A percentile compares a stretch with the other conserved stretches of the same genome.
These are phyloP conservation scores for Monosporascus sp. DNA, from an alignment of 2,329 filamentous ascomycete genomes.

Conservation along the genomic window DNA sequence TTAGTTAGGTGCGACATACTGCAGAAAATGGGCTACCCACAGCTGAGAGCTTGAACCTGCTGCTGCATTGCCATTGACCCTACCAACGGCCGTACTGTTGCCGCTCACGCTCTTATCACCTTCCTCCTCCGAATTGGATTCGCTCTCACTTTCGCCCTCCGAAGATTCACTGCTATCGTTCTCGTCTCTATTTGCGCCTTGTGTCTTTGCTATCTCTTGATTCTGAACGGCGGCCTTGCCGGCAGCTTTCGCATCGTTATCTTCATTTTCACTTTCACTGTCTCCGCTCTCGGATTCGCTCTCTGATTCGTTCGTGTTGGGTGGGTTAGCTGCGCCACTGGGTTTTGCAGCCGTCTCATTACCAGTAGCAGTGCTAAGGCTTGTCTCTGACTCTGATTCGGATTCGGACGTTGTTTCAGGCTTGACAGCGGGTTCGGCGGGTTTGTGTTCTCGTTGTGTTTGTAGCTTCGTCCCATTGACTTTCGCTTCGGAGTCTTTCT, in stretches of 20 bases:
- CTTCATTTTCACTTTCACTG: constrained; percentile 30
- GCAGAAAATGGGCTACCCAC: constrained; percentile 11
- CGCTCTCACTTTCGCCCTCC: constrained; percentile 7
- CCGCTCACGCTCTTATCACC: constrained; percentile 1
- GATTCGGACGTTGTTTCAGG: constrained; percentile 7
- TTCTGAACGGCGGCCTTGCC: neutral
- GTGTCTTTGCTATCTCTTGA: neutral
- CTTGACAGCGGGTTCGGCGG: constrained; percentile 6
- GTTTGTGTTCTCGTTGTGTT: constrained; percentile 15
- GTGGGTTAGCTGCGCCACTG: constrained; percentile 17
- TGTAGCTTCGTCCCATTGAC: constrained; percentile 13
- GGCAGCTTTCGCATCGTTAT: constrained; percentile 23
- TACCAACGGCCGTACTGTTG: constrained; percentile 12
- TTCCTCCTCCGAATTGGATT: neutral
- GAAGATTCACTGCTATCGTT: constrained; percentile 5
- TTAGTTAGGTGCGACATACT: neutral
- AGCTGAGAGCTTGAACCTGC: constrained; percentile 12
- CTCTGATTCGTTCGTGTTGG: constrained; percentile 9
- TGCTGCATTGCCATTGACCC: constrained; percentile 10
- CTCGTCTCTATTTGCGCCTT: constrained; percentile 2
- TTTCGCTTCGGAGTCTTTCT: constrained; percentile 18
- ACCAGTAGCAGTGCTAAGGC: constrained; percentile 11
- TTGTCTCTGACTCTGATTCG: constrained; percentile 3
- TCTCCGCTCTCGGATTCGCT: constrained; percentile 18
- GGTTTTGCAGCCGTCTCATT: constrained; percentile 10